Conservation (phyloP, 2,329 filamentous ascomycete species). For the Lachnellula hyalina region DNA sequence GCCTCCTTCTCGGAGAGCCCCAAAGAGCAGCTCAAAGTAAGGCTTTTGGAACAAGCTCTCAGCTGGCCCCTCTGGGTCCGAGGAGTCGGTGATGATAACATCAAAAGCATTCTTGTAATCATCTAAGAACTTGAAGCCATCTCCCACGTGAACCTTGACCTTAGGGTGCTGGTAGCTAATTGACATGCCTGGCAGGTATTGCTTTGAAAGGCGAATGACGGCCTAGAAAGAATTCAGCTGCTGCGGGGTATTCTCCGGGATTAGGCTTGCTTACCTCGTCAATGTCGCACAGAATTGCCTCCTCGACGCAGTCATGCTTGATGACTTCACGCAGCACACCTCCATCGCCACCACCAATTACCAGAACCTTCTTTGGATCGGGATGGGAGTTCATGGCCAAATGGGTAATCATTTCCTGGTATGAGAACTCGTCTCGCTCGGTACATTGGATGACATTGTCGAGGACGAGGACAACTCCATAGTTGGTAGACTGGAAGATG, state of each 20-base stretch:
- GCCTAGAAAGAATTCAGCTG: conserved; percentile 46
- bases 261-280: conserved; percentile 62
- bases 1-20: conserved; percentile 87
- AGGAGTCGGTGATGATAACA: conserved; percentile 99
- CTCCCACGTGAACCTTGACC: conserved; percentile 85
- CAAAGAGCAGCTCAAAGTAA: conserved; percentile 92
- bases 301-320: conserved; percentile 96
- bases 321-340: conserved; percentile 97
- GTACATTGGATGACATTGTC: conserved; percentile 99
- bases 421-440: conserved; percentile 97
- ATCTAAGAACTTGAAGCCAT: conserved; percentile 97
- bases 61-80: conserved; percentile 92
- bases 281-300: conserved; percentile 96
- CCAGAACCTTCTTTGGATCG: conserved; percentile 95
- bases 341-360: conserved; percentile 96
- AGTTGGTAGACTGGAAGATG: conserved; percentile 96
- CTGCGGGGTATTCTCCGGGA: conserved; percentile 5
- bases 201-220: conserved; percentile 96
- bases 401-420: conserved; percentile 99
- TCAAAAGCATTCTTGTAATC: conserved; percentile 97
- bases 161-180: conserved; percentile 92
- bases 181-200: conserved; percentile 93
- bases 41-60: conserved; percentile 97
- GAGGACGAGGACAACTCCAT: conserved; percentile 91
- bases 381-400: conserved; percentile 98